phyloP scores from a whole-genome alignment of 768 basidiomycete genomes.

The Aureoboletus auriporus region DNA sequence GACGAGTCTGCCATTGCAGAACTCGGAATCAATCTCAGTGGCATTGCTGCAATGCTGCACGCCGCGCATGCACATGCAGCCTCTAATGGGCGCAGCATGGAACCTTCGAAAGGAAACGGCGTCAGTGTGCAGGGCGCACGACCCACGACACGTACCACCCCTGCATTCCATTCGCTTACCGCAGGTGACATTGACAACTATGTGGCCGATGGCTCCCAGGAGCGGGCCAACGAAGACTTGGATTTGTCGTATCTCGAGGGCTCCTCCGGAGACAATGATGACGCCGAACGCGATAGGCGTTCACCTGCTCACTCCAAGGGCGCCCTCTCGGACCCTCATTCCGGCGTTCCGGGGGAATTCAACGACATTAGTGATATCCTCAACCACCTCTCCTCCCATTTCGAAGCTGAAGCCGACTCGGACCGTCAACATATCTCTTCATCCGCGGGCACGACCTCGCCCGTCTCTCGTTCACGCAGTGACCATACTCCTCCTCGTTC shows the following conservation, averaged over 20 bases:
- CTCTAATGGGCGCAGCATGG: conserved; percentile 44
- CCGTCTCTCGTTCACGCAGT: conserved; percentile 28
- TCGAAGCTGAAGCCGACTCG: conserved; percentile 53
- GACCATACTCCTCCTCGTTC: conserved; percentile 19
- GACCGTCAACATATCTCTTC: conserved; percentile 40
- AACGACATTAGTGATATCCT: conserved; percentile 75
- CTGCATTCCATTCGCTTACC: conserved; percentile 76
- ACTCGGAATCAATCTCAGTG: conserved; percentile 55
- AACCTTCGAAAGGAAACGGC: conserved; percentile 45
- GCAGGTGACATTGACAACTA: conserved; percentile 36
- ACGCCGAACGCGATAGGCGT: conserved; percentile 31
- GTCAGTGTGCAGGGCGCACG: conserved; percentile 44
- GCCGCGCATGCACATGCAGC: conserved; percentile 65
- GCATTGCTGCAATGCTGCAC: conserved; percentile 75
- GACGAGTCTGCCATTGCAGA: conserved; percentile 25
- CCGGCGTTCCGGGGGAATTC: conserved; percentile 55
- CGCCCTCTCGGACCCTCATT: conserved; percentile 40
- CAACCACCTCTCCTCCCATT: conserved; percentile 66
- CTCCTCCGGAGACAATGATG: conserved; percentile 17
- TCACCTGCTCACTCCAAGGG: conserved; percentile 27
- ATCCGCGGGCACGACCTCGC: conserved; percentile 24
- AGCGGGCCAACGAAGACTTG: conserved; percentile 45
- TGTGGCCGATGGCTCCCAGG: conserved; percentile 16
- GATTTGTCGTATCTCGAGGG: conserved; percentile 52
- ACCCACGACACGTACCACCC: conserved; percentile 60